A percentile compares a stretch with the other conserved stretches of the same genome.
Evolutionary conservation across 164 flowering plant species (phyloP).

Genomic region (Dillenia suffruticosa): DNA sequence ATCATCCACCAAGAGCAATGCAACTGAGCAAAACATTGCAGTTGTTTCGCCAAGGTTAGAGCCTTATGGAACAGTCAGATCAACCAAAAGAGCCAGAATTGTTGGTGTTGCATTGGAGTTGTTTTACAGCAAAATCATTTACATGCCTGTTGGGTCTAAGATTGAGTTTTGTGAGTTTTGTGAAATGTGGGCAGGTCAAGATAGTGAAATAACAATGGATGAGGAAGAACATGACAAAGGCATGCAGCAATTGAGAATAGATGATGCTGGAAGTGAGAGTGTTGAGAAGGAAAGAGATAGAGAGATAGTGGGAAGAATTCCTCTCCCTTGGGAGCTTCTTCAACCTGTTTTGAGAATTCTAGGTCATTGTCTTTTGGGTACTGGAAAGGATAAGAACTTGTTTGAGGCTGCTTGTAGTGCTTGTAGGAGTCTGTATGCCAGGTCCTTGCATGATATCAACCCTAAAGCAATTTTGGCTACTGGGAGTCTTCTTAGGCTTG

Average conservation of each 20-base stretch:
- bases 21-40: conserved; percentile 53
- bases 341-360: conserved; percentile 75
- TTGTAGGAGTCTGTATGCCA: conserved; percentile 40
- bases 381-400: conserved; percentile 28
- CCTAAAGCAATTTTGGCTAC: conserved; percentile 71
- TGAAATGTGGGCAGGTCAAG: conserved; percentile 60
- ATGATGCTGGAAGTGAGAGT: neutral
- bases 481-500: conserved; percentile 57
- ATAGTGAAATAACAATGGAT: conserved; percentile 17
- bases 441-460: conserved; percentile 69
- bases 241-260: neutral
- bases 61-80: conserved; percentile 75
- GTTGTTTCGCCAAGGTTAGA: conserved; percentile 65
- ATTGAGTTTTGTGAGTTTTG: conserved; percentile 75
- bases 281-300: conserved; percentile 3
- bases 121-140: conserved; percentile 44
- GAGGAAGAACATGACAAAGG: neutral
- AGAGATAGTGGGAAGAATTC: conserved; percentile 40
- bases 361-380: conserved; percentile 78
- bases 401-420: conserved; percentile 48
- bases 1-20: conserved; percentile 15
- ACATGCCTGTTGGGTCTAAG: conserved; percentile 68
- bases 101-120: conserved; percentile 84
- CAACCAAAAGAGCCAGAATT: conserved; percentile 67
- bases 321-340: conserved; percentile 80